Evolutionary conservation across 148 eudicot genomes (phyloP).

Genomic region (Dysphania ambrosioides): DNA sequence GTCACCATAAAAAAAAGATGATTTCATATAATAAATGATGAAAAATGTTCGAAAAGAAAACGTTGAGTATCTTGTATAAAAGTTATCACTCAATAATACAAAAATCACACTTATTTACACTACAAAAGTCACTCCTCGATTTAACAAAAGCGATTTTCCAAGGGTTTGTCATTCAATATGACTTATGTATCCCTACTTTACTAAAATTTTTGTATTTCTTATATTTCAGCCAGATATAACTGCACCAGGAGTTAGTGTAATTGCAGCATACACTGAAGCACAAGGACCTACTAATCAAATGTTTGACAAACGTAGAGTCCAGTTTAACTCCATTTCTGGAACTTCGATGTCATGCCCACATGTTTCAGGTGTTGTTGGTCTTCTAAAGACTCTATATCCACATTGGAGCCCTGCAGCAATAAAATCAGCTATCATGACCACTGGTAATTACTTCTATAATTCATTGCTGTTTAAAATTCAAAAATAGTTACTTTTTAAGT

Average conservation of each 20-base stretch:
- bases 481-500: no score
- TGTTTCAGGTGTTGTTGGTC: conserved; percentile 76
- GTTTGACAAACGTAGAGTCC: conserved; percentile 67
- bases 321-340: conserved; percentile 68
- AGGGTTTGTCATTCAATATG: no score
- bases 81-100: no score
- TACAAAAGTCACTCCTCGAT: no score
- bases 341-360: conserved; percentile 99
- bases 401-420: conserved; percentile 93
- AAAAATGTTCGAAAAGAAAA: no score
- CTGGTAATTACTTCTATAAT: conserved; percentile 38
- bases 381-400: conserved; percentile 69
- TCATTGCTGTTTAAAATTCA: not conserved
- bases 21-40: no score
- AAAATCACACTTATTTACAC: no score
- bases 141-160: no score
- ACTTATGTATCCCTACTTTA: no score
- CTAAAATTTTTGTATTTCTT: not conserved
- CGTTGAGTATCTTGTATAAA: no score
- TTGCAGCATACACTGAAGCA: conserved; percentile 82
- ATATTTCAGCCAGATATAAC: conserved; percentile 90
- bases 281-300: conserved; percentile 74
- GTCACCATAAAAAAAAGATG: no score
- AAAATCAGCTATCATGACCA: conserved; percentile 85
- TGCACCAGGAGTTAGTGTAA: conserved; percentile 88